These are phyloP conservation scores for Edaphochlamys debaryana DNA, from an alignment of 139 green algal species.

Conservation along the genomic window DNA sequence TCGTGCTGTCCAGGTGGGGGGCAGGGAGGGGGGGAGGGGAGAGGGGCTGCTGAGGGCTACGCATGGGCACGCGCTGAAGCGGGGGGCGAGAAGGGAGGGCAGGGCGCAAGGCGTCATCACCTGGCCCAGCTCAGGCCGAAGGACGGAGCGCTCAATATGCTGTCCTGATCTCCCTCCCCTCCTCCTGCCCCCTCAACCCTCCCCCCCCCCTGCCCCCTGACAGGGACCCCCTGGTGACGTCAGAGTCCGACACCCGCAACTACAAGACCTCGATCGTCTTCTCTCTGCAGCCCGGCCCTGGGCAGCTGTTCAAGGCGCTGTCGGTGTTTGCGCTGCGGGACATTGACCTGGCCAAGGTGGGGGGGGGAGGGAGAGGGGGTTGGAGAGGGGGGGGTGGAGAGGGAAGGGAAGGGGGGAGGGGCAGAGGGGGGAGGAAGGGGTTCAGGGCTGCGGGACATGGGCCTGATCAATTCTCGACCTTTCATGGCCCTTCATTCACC, in stretches of 20 bases:
- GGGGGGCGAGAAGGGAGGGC: too few species aligned
- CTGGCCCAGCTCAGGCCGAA: not conserved
- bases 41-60: not conserved
- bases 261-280: constrained; percentile 97
- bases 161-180: not conserved
- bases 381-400: too few species aligned
- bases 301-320: constrained; percentile 97
- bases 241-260: constrained; percentile 49
- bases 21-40: not conserved
- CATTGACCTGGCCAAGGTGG: constrained; percentile 97
- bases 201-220: not conserved
- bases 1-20: constrained; percentile 86
- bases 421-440: too few species aligned
- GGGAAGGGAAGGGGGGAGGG: too few species aligned
- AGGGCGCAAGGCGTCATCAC: too few species aligned
- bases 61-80: too few species aligned
- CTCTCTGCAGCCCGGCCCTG: constrained; percentile 82
- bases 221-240: constrained; percentile 86
- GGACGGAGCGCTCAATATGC: too few species aligned
- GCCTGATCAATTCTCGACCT: too few species aligned
- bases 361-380: too few species aligned
- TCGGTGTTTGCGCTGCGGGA: constrained; percentile 95
- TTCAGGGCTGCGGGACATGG: constrained; percentile 36
- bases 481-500: not conserved
- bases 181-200: not conserved